Evolutionary conservation across 2,329 filamentous ascomycete genomes (phyloP).

Genomic region (Mycosphaerelloides madeirae): DNA sequence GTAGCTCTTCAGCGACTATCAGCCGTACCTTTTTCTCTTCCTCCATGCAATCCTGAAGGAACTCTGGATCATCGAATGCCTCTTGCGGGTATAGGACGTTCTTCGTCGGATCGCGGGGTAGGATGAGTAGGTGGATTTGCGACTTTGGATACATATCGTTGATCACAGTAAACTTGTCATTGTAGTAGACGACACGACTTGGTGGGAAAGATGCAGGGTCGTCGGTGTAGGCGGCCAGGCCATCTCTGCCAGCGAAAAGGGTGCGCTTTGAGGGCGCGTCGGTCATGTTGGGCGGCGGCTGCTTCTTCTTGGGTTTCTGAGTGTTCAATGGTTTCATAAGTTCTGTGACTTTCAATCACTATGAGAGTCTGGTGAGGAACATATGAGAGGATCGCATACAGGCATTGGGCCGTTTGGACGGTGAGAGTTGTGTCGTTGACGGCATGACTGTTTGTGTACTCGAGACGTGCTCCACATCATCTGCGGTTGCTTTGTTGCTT

Average conservation of each 20-base stretch:
- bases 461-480: conserved; percentile 19
- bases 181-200: conserved; percentile 60
- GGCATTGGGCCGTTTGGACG: conserved; percentile 34
- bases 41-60: conserved; percentile 59
- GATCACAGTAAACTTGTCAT: conserved; percentile 68
- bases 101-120: conserved; percentile 64
- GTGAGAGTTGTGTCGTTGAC: conserved; percentile 8
- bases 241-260: conserved; percentile 51
- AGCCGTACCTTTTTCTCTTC: conserved; percentile 59
- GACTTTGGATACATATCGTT: conserved; percentile 83
- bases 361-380: conserved; percentile 17
- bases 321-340: conserved; percentile 43
- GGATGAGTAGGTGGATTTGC: conserved; percentile 77
- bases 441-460: conserved; percentile 14
- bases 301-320: conserved; percentile 36
- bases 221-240: conserved; percentile 62
- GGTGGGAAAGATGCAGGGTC: conserved; percentile 58
- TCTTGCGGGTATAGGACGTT: conserved; percentile 68
- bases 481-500: conserved; percentile 13
- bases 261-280: conserved; percentile 27
- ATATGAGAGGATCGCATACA: conserved; percentile 18
- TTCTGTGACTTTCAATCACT: conserved; percentile 40
- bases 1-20: conserved; percentile 70
- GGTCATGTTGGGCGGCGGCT: conserved; percentile 21
- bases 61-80: conserved; percentile 65